A percentile compares a stretch with the other conserved stretches of the same genome.
Evolutionary conservation across 805 yeast species (phyloP).

Genomic region (Starmerella vitae): DNA sequence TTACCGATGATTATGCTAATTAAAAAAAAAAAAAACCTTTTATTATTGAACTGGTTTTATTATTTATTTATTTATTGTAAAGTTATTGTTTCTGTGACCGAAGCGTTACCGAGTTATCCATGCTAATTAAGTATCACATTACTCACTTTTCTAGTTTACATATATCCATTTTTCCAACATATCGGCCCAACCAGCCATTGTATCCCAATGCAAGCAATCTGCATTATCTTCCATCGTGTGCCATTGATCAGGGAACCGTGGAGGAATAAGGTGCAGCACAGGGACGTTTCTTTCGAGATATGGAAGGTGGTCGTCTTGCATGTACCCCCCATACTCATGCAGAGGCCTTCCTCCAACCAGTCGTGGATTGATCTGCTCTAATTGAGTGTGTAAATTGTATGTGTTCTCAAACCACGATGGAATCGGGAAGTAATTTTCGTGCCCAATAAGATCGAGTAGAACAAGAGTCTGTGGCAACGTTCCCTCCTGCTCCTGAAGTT

Average conservation of each 20-base stretch:
- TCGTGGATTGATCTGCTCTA: constrained; percentile 29
- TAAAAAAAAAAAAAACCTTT: background rate
- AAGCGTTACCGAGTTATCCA: no score
- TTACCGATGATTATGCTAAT: background rate
- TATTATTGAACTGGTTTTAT: background rate
- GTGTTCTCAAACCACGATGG: constrained; percentile 36
- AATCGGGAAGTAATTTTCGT: constrained; percentile 24
- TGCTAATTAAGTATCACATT: no score
- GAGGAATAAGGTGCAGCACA: constrained; percentile 41
- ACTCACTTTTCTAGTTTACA: no score
- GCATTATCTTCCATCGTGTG: constrained; percentile 39
- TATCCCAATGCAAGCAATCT: constrained; percentile 29
- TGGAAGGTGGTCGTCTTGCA: constrained; percentile 43
- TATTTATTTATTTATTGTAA: no score
- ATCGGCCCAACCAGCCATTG: constrained; percentile 36
- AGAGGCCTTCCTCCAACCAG: constrained; percentile 19
- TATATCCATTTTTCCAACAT: constrained; percentile 32
- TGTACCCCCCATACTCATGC: constrained; percentile 16
- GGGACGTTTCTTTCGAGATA: constrained; percentile 36
- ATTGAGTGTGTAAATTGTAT: constrained; percentile 28
- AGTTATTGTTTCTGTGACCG: background rate
- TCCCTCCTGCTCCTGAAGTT: constrained; percentile 25
- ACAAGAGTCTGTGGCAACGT: constrained; percentile 34
- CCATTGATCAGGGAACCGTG: constrained; percentile 40
- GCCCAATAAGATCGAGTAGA: constrained; percentile 40